Evolutionary conservation across 73 alveolate species (phyloP).

Genomic region (Stentor coeruleus): DNA sequence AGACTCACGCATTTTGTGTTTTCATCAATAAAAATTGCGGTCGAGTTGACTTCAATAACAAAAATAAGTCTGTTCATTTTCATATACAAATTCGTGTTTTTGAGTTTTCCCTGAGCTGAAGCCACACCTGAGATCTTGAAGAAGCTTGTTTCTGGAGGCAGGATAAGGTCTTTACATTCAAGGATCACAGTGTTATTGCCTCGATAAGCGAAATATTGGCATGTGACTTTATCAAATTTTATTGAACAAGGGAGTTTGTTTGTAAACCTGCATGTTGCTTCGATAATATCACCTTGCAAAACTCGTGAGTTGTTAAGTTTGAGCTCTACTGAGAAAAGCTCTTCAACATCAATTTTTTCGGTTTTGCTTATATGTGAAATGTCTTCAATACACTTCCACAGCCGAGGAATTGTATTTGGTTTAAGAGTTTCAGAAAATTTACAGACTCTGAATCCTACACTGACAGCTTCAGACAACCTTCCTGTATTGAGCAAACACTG

Average conservation of each 20-base stretch:
- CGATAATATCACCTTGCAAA: conserved; percentile 7
- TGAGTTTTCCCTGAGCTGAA: background rate
- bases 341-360: background rate
- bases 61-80: background rate
- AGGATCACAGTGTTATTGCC: background rate
- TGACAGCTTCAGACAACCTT: background rate
- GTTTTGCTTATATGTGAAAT: background rate
- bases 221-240: background rate
- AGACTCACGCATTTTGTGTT: background rate
- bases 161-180: background rate
- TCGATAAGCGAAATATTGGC: background rate
- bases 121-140: conserved; percentile 13
- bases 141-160: background rate
- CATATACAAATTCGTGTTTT: background rate
- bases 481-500: background rate
- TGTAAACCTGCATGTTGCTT: background rate
- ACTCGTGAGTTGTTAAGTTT: background rate
- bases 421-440: background rate
- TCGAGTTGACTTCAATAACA: background rate
- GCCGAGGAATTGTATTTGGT: background rate
- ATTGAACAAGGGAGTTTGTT: background rate
- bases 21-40: background rate
- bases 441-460: background rate
- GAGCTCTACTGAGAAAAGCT: background rate
- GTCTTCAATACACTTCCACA: background rate